Evolutionary conservation across 164 flowering plant genomes (phyloP).

Genomic region (Vitis rupestris): DNA sequence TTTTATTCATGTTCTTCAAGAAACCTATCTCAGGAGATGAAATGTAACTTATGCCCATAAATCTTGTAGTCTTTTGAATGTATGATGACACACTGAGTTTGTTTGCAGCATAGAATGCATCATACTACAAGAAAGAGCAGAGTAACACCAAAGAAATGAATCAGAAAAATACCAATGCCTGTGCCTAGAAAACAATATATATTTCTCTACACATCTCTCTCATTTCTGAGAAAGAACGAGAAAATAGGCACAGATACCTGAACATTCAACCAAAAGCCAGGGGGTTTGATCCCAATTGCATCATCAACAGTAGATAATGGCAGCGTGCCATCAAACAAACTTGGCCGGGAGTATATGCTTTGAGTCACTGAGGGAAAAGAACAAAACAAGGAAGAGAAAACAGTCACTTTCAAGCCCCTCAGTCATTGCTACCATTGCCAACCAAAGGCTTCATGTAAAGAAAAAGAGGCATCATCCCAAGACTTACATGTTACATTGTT

Average conservation of each 20-base stretch:
- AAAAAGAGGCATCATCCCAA: not conserved
- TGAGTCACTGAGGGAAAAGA: constrained; percentile 49
- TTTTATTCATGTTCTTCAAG: constrained; percentile 48
- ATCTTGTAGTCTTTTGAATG: constrained; percentile 23
- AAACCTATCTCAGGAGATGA: constrained; percentile 86
- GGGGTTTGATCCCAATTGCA: constrained; percentile 25
- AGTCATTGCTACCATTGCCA: not conserved
- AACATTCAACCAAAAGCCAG: constrained; percentile 69
- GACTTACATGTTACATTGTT: constrained; percentile 55
- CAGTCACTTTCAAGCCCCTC: not conserved
- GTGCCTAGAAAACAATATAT: no score
- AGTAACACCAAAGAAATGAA: not conserved
- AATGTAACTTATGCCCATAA: constrained; percentile 31
- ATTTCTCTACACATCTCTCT: no score
- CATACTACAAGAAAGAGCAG: constrained; percentile 46
- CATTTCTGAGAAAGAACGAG: no score
- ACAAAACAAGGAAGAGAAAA: constrained; percentile 1
- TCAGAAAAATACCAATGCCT: not conserved
- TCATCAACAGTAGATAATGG: constrained; percentile 47
- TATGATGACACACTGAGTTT: constrained; percentile 29
- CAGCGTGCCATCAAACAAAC: constrained; percentile 42
- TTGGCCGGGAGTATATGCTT: constrained; percentile 40
- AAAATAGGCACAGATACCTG: constrained; percentile 38
- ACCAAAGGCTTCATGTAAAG: not conserved
- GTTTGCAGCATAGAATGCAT: constrained; percentile 53